Percentiles rank a stretch among this genome's conserved stretches.
These are phyloP conservation scores for Tetrastigma voinierianum DNA, from an alignment of 164 flowering plant species.

Conservation along the genomic window DNA sequence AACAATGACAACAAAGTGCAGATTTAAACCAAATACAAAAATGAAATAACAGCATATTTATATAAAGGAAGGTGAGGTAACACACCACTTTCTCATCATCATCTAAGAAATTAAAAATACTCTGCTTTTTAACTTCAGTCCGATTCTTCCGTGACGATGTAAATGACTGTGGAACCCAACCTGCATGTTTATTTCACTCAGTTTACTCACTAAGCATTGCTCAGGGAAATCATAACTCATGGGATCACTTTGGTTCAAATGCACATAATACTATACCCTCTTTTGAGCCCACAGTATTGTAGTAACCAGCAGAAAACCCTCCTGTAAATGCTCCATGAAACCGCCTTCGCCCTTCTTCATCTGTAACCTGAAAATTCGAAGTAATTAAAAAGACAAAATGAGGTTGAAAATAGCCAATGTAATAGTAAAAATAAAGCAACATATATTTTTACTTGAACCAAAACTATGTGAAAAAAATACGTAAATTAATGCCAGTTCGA, in stretches of 20 bases:
- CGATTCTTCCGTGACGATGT: slow-evolving; percentile 86
- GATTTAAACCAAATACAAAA: too few relatives aligned
- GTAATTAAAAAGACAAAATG: neutral
- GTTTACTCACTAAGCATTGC: neutral
- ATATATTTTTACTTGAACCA: too few relatives aligned
- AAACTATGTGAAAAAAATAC: too few relatives aligned
- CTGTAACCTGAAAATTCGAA: slow-evolving; percentile 57
- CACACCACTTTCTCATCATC: slow-evolving; percentile 92
- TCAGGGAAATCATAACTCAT: slow-evolving; percentile 2
- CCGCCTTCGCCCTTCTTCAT: slow-evolving; percentile 89
- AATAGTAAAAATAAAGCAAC: neutral
- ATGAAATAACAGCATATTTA: too few relatives aligned
- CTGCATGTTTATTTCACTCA: slow-evolving; percentile 37
- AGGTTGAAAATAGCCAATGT: neutral
- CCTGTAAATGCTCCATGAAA: slow-evolving; percentile 98
- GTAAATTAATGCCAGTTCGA: too few relatives aligned
- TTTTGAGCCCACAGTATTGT: slow-evolving; percentile 87
- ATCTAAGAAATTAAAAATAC: slow-evolving; percentile 69
- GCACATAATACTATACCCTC: slow-evolving; percentile 49
- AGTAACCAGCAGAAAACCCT: slow-evolving; percentile 90
- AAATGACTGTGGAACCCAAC: slow-evolving; percentile 95
- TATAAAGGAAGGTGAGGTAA: slow-evolving; percentile 1
- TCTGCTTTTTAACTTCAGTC: slow-evolving; percentile 77
- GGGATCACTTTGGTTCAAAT: neutral
- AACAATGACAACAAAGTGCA: too few relatives aligned